Evolutionary conservation across 192 early-diverging fungal species (phyloP).

Genomic region (Linnemannia exigua): DNA sequence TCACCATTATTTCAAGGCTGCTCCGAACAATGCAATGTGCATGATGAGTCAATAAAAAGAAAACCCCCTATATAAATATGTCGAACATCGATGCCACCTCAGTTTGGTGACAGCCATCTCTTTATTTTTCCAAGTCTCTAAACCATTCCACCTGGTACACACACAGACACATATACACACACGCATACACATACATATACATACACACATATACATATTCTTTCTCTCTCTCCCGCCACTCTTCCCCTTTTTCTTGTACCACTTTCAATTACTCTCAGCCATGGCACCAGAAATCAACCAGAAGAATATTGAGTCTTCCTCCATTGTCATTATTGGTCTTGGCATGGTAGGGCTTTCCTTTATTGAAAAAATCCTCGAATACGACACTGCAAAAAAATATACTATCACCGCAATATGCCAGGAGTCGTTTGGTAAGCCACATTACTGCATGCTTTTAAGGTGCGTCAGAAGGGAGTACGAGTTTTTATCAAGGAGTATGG

Average conservation of each 20-base stretch:
- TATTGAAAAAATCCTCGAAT: conserved; percentile 72
- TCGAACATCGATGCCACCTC: background rate
- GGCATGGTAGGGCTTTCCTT: conserved; percentile 79
- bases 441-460: background rate
- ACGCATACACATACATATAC: background rate
- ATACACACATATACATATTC: background rate
- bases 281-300: conserved; percentile 10
- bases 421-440: conserved; percentile 59
- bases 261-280: background rate
- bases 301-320: background rate
- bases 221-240: background rate
- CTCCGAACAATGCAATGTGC: background rate
- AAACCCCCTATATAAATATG: background rate
- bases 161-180: conserved; percentile 3
- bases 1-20: background rate
- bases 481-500: background rate
- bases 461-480: background rate
- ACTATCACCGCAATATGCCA: conserved; percentile 68
- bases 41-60: background rate
- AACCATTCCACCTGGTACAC: background rate
- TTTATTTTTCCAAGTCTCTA: background rate
- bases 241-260: background rate
- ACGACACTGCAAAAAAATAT: conserved; percentile 64
- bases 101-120: background rate
- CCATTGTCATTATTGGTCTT: conserved; percentile 72